Conservation (phyloP, 2,329 filamentous ascomycete genomes). For the Ceratocystis eucalypticola region DNA sequence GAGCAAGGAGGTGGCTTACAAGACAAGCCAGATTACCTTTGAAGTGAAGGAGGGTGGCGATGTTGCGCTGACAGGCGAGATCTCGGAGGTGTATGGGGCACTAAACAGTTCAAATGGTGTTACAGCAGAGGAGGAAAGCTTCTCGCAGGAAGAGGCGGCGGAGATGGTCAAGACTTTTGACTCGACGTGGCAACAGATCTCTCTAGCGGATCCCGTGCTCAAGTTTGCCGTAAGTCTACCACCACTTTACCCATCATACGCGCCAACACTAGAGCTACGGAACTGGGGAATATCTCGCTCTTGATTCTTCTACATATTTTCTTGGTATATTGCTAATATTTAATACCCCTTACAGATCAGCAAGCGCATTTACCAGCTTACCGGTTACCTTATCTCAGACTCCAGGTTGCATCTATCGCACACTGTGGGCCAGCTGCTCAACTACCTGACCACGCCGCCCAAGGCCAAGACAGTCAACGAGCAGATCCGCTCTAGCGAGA, state of each 20-base stretch:
- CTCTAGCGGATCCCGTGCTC: conserved; percentile 42
- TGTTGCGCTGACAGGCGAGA: conserved; percentile 30
- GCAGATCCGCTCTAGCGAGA: conserved; percentile 35
- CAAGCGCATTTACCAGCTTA: conserved; percentile 70
- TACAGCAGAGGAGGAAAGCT: conserved; percentile 22
- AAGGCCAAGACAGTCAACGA: conserved; percentile 51
- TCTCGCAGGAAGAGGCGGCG: conserved; percentile 28
- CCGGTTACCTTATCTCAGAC: conserved; percentile 64
- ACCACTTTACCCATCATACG: background rate
- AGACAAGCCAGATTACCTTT: conserved; percentile 29
- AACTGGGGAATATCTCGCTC: background rate
- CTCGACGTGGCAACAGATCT: conserved; percentile 43
- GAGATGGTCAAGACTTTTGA: conserved; percentile 36
- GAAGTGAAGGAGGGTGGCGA: conserved; percentile 29
- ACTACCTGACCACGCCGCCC: conserved; percentile 38
- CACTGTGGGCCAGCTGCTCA: conserved; percentile 42
- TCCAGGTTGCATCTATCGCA: conserved; percentile 44
- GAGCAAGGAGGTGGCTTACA: conserved; percentile 28
- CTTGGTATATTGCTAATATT: conserved; percentile 18
- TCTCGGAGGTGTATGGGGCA: conserved; percentile 25
- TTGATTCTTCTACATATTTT: background rate
- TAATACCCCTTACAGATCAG: conserved; percentile 43
- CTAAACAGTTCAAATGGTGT: conserved; percentile 25
- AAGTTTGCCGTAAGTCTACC: conserved; percentile 58
- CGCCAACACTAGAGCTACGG: background rate